Evolutionary conservation across 2,329 filamentous ascomycete species (phyloP).

Genomic region (Cryphonectria japonica): DNA sequence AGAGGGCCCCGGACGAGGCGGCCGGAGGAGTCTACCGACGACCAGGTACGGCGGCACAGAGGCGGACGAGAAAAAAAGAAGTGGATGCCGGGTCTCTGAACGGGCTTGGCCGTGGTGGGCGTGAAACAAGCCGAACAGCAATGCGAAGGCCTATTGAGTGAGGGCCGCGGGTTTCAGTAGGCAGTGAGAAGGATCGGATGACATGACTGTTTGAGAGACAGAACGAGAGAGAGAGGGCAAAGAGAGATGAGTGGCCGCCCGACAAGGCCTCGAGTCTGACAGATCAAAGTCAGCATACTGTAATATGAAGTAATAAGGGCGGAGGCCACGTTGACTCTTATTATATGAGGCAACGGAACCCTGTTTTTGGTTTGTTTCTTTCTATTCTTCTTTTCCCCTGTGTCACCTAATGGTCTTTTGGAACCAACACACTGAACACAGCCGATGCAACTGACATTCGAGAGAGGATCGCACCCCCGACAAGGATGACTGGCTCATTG

Average conservation of each 20-base stretch:
- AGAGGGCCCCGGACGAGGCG: neutral
- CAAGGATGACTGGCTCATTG: too few species aligned
- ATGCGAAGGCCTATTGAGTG: neutral
- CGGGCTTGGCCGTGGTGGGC: slow-evolving; percentile 6
- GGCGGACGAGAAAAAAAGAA: neutral
- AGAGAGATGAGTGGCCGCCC: neutral
- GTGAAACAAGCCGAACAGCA: slow-evolving; percentile 3
- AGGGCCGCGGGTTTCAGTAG: slow-evolving; percentile 3
- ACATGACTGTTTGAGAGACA: neutral
- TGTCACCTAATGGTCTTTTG: too few species aligned
- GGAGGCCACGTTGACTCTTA: too few species aligned
- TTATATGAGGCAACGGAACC: too few species aligned
- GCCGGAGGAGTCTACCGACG: neutral
- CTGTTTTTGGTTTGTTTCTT: too few species aligned
- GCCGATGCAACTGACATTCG: too few species aligned
- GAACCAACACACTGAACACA: too few species aligned
- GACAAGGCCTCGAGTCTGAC: too few species aligned
- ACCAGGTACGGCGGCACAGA: neutral
- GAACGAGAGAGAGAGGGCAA: neutral
- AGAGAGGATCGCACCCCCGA: too few species aligned
- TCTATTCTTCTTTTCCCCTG: too few species aligned
- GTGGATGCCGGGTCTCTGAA: slow-evolving; percentile 5
- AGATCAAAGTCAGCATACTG: too few species aligned
- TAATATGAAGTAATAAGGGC: too few species aligned
- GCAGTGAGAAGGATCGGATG: slow-evolving; percentile 1